Evolutionary conservation across 345 rosid species (phyloP).

Genomic region (Eucalyptus regnans): DNA sequence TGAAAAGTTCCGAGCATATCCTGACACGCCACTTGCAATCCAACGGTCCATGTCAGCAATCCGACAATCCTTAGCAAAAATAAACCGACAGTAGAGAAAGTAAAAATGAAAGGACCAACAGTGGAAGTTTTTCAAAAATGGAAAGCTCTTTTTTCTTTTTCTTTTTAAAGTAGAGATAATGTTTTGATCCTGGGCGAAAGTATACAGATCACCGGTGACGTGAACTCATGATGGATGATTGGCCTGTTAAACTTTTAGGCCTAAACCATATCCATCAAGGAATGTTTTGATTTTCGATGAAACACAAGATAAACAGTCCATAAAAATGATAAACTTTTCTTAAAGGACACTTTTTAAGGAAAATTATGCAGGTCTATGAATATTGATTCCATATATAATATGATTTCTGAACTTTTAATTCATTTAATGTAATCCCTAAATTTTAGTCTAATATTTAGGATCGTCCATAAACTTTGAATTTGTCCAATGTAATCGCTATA

Average conservation of each 20-base stretch:
- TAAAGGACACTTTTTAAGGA: not conserved
- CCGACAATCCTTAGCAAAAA: not conserved
- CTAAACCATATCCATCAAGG: not conserved
- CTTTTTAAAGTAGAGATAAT: not conserved
- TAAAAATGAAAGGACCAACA: not conserved
- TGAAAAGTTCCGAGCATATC: not conserved
- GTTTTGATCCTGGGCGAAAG: not conserved
- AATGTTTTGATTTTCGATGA: not conserved
- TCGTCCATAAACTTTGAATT: too few species aligned
- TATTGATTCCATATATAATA: not conserved
- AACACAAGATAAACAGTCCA: too few species aligned
- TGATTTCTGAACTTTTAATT: accelerated
- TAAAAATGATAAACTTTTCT: not conserved
- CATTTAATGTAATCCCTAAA: not conserved
- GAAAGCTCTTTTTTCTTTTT: not conserved
- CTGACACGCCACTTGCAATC: not conserved
- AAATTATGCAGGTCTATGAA: accelerated
- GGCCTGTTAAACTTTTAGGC: not conserved
- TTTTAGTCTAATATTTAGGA: not conserved
- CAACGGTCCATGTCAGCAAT: not conserved
- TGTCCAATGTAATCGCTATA: accelerated
- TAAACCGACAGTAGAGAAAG: not conserved
- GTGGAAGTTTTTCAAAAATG: not conserved
- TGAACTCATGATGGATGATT: not conserved
- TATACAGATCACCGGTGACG: not conserved